phyloP scores from a whole-genome alignment of 805 yeast genomes.

The Candida krabiensis region DNA sequence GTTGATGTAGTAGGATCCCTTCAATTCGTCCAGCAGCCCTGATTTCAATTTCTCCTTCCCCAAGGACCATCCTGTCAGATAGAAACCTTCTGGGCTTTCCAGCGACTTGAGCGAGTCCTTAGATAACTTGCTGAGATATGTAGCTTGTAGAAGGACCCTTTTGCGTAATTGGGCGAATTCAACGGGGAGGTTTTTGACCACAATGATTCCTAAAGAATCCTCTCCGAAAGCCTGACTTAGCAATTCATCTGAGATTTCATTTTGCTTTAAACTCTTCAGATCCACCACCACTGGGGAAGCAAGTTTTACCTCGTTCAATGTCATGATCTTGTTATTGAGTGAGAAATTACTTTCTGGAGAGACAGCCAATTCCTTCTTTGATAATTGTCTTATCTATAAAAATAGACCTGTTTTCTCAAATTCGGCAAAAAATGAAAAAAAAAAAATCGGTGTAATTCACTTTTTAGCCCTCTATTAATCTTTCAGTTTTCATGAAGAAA shows the following conservation, averaged over 20 bases:
- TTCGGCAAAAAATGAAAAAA: too few relatives aligned
- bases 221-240: slow-evolving; percentile 53
- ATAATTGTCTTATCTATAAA: too few relatives aligned
- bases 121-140: slow-evolving; percentile 42
- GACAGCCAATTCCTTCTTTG: too few relatives aligned
- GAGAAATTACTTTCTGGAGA: too few relatives aligned
- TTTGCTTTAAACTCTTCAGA: slow-evolving; percentile 32
- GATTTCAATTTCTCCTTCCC: slow-evolving; percentile 51
- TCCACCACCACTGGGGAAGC: slow-evolving; percentile 38
- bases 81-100: slow-evolving; percentile 49
- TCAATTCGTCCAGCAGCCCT: slow-evolving; percentile 47
- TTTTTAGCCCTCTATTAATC: too few relatives aligned
- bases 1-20: slow-evolving; percentile 60
- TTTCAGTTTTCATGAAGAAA: too few relatives aligned
- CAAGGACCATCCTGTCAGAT: slow-evolving; percentile 62
- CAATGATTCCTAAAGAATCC: slow-evolving; percentile 53
- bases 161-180: slow-evolving; percentile 39
- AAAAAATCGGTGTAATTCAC: too few relatives aligned
- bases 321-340: too few relatives aligned
- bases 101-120: slow-evolving; percentile 33
- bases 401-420: too few relatives aligned
- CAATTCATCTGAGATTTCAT: slow-evolving; percentile 27
- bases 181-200: slow-evolving; percentile 44
- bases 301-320: too few relatives aligned
- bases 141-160: slow-evolving; percentile 43